Conservation (phyloP, 805 yeast genomes). For the Barnettozyma botsteinii region DNA sequence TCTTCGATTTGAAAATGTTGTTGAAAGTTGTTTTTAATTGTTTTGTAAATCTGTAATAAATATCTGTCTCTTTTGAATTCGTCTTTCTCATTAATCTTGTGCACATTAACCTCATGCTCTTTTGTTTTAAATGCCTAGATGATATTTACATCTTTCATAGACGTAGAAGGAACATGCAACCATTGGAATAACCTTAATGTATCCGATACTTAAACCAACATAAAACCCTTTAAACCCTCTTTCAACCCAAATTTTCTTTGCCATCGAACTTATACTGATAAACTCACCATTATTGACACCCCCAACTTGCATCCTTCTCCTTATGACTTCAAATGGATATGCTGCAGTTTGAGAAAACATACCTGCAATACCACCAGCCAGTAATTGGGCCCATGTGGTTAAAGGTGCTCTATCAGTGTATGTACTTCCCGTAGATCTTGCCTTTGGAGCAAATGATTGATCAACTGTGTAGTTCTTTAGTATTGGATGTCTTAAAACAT, state of each 20-base stretch:
- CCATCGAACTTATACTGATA: slow-evolving; percentile 47
- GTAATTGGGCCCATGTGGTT: slow-evolving; percentile 83
- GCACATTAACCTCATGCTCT: not conserved
- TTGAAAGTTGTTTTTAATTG: too few species aligned
- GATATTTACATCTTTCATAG: slow-evolving; percentile 77
- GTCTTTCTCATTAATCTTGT: too few species aligned
- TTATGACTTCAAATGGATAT: slow-evolving; percentile 90
- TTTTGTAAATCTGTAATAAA: not conserved
- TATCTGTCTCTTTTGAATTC: too few species aligned
- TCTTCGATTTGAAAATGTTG: too few species aligned
- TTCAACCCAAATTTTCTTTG: slow-evolving; percentile 57
- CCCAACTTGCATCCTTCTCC: slow-evolving; percentile 95
- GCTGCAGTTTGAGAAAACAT: slow-evolving; percentile 94
- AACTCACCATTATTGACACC: slow-evolving; percentile 61
- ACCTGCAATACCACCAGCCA: slow-evolving; percentile 96
- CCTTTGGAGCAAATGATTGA: slow-evolving; percentile 16
- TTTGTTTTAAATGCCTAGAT: slow-evolving; percentile 46
- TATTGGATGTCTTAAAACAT: slow-evolving; percentile 60
- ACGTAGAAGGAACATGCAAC: slow-evolving; percentile 94
- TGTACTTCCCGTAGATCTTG: slow-evolving; percentile 5
- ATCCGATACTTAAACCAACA: slow-evolving; percentile 93
- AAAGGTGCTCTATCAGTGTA: slow-evolving; percentile 52
- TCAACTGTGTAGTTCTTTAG: slow-evolving; percentile 49
- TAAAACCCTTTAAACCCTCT: slow-evolving; percentile 84
- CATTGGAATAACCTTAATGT: slow-evolving; percentile 94